A percentile compares a stretch with the other conserved stretches of the same genome.
Conservation (phyloP, 2,329 filamentous ascomycete genomes). For the Pseudopithomyces chartarum region DNA sequence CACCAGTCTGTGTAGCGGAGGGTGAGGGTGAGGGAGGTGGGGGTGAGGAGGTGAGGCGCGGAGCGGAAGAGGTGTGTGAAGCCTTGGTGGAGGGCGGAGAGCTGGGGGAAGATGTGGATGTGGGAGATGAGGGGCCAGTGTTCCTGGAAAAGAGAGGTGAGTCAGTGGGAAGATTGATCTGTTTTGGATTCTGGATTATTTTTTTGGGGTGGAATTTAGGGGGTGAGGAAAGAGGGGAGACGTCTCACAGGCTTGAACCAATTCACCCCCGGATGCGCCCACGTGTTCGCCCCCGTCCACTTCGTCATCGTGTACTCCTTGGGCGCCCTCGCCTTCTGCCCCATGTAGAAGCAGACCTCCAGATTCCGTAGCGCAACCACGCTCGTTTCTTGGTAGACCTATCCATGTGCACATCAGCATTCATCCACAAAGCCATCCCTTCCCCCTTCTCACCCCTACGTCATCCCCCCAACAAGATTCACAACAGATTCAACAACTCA, state of each 20-base stretch:
- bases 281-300: background rate
- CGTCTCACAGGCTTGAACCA: slow-evolving; percentile 1
- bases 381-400: slow-evolving; percentile 4
- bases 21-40: slow-evolving; percentile 50
- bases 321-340: background rate
- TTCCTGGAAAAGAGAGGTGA: background rate
- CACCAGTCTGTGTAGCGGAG: slow-evolving; percentile 59
- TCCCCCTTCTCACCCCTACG: too few species aligned
- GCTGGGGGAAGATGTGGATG: slow-evolving; percentile 9
- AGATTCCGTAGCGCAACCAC: background rate
- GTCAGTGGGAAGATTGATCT: too few species aligned
- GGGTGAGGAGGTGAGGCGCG: slow-evolving; percentile 33
- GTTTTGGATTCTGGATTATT: too few species aligned
- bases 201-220: background rate
- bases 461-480: background rate
- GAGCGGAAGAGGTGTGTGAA: slow-evolving; percentile 7
- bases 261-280: background rate
- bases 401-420: background rate
- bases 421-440: background rate
- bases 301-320: background rate
- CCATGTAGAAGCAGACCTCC: slow-evolving; percentile 5
- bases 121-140: background rate
- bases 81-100: slow-evolving; percentile 3
- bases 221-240: background rate
- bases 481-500: slow-evolving; percentile 32